These are phyloP conservation scores for Schizothecium vesticola DNA, from an alignment of 495 filamentous ascomycete species.

Conservation along the genomic window DNA sequence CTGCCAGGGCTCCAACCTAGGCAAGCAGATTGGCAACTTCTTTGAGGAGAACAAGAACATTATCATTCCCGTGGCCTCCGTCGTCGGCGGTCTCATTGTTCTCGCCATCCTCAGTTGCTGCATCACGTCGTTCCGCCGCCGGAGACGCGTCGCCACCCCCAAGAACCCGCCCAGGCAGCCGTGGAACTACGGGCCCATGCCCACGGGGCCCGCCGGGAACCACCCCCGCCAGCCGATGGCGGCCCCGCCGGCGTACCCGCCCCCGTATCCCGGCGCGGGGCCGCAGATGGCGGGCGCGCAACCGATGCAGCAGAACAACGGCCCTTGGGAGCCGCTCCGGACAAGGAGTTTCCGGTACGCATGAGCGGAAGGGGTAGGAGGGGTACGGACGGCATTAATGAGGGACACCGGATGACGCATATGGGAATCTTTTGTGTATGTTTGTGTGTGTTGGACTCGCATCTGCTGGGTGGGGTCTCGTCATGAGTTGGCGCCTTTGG, in stretches of 20 bases:
- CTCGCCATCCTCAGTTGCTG: conserved; percentile 57
- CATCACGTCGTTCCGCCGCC: conserved; percentile 44
- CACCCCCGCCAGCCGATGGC: not conserved
- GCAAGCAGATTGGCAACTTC: conserved; percentile 60
- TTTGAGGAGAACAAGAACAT: conserved; percentile 65
- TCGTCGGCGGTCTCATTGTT: conserved; percentile 62
- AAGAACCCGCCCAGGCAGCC: not conserved
- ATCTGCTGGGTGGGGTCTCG: not conserved
- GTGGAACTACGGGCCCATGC: conserved; percentile 13
- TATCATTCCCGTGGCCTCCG: conserved; percentile 66
- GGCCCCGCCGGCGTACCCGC: conserved; percentile 1
- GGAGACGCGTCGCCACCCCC: not conserved
- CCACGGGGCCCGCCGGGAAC: not conserved
- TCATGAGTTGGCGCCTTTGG: not conserved
- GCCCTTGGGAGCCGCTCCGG: conserved; percentile 19
- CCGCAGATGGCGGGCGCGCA: not conserved
- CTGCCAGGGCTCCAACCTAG: conserved; percentile 59
- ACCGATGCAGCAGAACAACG: not conserved
- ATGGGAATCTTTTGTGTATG: not conserved
- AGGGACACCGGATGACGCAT: not conserved
- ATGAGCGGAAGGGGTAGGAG: conserved; percentile 4
- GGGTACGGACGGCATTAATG: not conserved
- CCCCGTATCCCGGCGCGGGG: conserved; percentile 2
- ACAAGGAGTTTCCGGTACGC: conserved; percentile 26
- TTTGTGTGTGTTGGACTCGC: not conserved